A percentile compares a stretch with the other conserved stretches of the same genome.
Conservation (phyloP, 805 yeast genomes). For the Scheffersomyces stipitis region DNA sequence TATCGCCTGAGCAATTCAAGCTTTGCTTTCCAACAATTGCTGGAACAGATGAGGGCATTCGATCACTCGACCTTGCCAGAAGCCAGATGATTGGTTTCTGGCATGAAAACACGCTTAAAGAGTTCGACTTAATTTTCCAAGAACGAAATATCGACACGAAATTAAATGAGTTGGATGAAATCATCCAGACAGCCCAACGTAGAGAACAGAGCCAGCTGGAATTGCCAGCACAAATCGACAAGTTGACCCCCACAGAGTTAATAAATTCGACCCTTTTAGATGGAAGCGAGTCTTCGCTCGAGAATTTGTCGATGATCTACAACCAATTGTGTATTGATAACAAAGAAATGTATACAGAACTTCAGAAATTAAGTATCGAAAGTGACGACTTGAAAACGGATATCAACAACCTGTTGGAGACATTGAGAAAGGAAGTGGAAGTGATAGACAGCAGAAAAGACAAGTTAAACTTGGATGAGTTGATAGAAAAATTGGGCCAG, state of each 20-base stretch:
- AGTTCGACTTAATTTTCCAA: conserved; percentile 52
- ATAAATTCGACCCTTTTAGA: conserved; percentile 28
- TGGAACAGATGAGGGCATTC: conserved; percentile 43
- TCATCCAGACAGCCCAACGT: conserved; percentile 42
- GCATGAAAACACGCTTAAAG: conserved; percentile 48
- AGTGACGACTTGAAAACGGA: conserved; percentile 20
- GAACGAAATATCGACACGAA: conserved; percentile 47
- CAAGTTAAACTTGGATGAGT: conserved; percentile 19
- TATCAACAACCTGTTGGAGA: conserved; percentile 19
- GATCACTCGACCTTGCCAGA: conserved; percentile 47
- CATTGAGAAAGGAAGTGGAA: conserved; percentile 19
- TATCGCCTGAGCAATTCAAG: conserved; percentile 49
- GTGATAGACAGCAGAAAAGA: conserved; percentile 14
- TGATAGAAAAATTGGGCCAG: conserved; percentile 23
- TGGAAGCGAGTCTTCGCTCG: conserved; percentile 20
- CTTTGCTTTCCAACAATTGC: conserved; percentile 58
- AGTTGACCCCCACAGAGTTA: conserved; percentile 29
- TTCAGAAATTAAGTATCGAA: conserved; percentile 18
- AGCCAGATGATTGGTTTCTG: conserved; percentile 54
- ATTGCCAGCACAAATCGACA: conserved; percentile 20
- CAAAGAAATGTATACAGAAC: conserved; percentile 22
- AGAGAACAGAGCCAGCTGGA: conserved; percentile 15
- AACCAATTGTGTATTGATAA: conserved; percentile 39
- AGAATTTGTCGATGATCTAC: conserved; percentile 32
- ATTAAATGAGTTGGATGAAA: conserved; percentile 48